phyloP scores from a whole-genome alignment of 2,329 filamentous ascomycete genomes.

The Penicillium sp. region DNA sequence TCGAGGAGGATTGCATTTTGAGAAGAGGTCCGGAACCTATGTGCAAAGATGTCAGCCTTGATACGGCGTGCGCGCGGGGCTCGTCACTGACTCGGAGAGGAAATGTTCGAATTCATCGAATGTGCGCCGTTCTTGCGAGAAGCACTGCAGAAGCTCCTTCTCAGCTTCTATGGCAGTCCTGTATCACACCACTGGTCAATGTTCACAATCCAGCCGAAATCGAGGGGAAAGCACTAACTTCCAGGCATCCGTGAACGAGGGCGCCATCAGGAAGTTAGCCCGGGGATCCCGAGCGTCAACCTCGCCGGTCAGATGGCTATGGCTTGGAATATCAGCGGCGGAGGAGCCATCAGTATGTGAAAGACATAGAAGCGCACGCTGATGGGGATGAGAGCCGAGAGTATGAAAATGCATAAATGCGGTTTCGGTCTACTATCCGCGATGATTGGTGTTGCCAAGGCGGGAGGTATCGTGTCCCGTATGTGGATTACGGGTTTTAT shows the following conservation, averaged over 20 bases:
- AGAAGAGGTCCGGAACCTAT: conserved; percentile 68
- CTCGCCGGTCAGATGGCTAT: conserved; percentile 59
- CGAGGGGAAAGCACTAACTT: conserved; percentile 44
- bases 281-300: conserved; percentile 53
- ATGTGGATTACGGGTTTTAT: conserved; percentile 1
- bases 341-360: conserved; percentile 54
- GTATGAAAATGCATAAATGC: conserved; percentile 18
- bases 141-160: conserved; percentile 49
- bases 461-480: conserved; percentile 9
- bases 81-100: conserved; percentile 39
- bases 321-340: conserved; percentile 51
- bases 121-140: conserved; percentile 51
- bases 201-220: conserved; percentile 14
- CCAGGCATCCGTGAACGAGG: conserved; percentile 52
- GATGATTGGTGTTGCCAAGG: conserved; percentile 14
- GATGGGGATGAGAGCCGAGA: conserved; percentile 6
- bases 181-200: conserved; percentile 15
- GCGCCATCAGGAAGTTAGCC: conserved; percentile 43
- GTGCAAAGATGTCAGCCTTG: conserved; percentile 20
- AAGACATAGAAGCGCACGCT: conserved; percentile 3
- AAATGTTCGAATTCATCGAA: conserved; percentile 52
- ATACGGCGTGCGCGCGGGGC: conserved; percentile 10
- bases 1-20: conserved; percentile 72
- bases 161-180: conserved; percentile 48
- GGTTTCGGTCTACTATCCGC: not conserved